Evolutionary conservation across 2,329 filamentous ascomycete species (phyloP), one percentile per base, ranked within the genome.

Genomic region (Penicillium oxalicum): DNA sequence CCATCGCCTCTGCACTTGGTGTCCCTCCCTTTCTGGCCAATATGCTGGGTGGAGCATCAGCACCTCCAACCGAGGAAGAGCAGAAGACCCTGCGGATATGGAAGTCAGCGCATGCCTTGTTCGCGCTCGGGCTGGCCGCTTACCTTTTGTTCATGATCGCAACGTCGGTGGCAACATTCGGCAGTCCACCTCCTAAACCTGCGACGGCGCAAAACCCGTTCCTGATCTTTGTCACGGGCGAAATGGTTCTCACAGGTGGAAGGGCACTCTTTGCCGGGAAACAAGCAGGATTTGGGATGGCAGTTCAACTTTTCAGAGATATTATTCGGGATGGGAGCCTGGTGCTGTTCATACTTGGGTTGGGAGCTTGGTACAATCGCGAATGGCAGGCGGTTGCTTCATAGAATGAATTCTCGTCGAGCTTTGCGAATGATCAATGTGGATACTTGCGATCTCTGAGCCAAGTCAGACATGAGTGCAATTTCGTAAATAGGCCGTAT

Each of bases 91-190:
- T 62, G 33, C 60, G 56, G 38, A 54, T 78, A 8, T 84, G 81
- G 81, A 77, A 79, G 45, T 63, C 80, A 24, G 61, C 82, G 8
- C 82, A 84, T 59, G 73, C 77, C 4, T 40, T 83, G 12, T 82
- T 83, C 61, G 75, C 80, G 4, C 61, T 83, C n/a, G 59, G 66
- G 2, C 68, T 82, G 24, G 80, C 77, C 0, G 56, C 77, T 36
- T 85, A 84, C 63, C 71, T 74, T 34, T 53, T 74, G 0, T 61
- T 70, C 27, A 49, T 67, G 12, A 58, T 74, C 35, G 57, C 64
- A 27, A 52, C 61, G 32, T 69, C 72, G 12, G 63, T 70, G 37
- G 55, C 62, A 28, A 60, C 62, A 40, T 74, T 67, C 46, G 71
- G 71, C 9, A 63, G 57, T 47, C 61, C 63, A 32, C 70, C 71